Evolutionary conservation across 2,329 filamentous ascomycete species (phyloP), one percentile per base, ranked within the genome.

Genomic region (Pestalotiopsis sp.): DNA sequence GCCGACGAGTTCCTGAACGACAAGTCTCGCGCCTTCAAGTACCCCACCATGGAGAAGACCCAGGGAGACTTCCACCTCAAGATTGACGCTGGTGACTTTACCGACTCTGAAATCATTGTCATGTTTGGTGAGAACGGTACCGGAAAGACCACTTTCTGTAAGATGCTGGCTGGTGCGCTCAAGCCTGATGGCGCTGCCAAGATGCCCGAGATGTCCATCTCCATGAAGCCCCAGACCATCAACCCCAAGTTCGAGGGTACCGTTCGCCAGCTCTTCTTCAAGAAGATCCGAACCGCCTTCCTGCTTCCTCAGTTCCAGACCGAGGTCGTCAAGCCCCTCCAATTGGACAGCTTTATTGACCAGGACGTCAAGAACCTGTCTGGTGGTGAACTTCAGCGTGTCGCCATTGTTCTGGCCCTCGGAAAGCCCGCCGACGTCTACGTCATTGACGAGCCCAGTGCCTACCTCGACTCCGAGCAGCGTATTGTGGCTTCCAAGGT

Each of bases 101-200:
- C 96, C 23, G 95, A 99, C 81, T 99, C 96, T 1, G 57, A 59
- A 5, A 66, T 66, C 25, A 90, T 99, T 68, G 96, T 99, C 82
- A 97, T 99, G 94, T 98, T 99, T 96, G 96, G 96, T 75, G 95
- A 98, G 86, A 99, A 99, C 83, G 96, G 96, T 83, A 99, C 97
- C 45, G 97, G 97, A 81, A 98, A 99, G 88, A 99, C 96, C 1
- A 99, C 96, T 4, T 99, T 99, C 88, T 98, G 95, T 87, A 94
- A 92, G 79, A 92, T 99, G 84, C 87, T 99, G 73, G 96, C 96
- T 68, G 97, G 97, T 79, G 93, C 93, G 52, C 88, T 97, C 75
- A 95, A 98, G 84, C 96, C 97, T 9, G 97, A 99, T 76, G 90
- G 88, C 75, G 90, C 86, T 73, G 86, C 89, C 76, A 90, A 90